phyloP scores from a whole-genome alignment of 2,329 filamentous ascomycete species.

The Penicillium janthinellum region DNA sequence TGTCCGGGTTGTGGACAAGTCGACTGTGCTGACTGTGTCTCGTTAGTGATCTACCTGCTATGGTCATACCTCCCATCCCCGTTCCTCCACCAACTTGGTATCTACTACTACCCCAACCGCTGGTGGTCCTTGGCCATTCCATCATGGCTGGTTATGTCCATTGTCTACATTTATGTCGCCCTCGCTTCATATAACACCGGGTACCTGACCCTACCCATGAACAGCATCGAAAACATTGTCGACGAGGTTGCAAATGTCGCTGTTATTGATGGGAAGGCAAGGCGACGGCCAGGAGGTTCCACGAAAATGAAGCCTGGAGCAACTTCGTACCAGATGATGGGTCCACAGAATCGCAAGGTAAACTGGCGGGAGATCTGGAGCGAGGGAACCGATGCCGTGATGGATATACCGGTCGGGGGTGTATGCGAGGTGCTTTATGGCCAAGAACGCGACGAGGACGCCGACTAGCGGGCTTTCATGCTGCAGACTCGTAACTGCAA shows the following conservation, averaged over 20 bases:
- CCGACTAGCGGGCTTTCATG: slow-evolving; percentile 5
- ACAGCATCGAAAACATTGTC: slow-evolving; percentile 82
- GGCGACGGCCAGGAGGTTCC: slow-evolving; percentile 50
- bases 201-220: slow-evolving; percentile 79
- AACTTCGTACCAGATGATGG: slow-evolving; percentile 46
- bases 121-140: slow-evolving; percentile 98
- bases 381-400: slow-evolving; percentile 90
- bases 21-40: not conserved
- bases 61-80: slow-evolving; percentile 93
- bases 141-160: slow-evolving; percentile 81
- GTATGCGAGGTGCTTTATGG: slow-evolving; percentile 95
- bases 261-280: slow-evolving; percentile 72
- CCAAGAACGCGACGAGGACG: slow-evolving; percentile 49
- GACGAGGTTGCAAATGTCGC: slow-evolving; percentile 88
- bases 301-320: slow-evolving; percentile 46
- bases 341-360: slow-evolving; percentile 47
- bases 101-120: slow-evolving; percentile 94
- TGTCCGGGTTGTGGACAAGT: not conserved
- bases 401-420: slow-evolving; percentile 93
- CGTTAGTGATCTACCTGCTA: slow-evolving; percentile 60
- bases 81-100: slow-evolving; percentile 87
- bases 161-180: slow-evolving; percentile 93
- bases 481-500: slow-evolving; percentile 12
- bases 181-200: slow-evolving; percentile 88
- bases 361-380: slow-evolving; percentile 87